Base-by-base conservation (phyloP, 805 yeast species). In the Wickerhamiella bombiphila region DNA sequence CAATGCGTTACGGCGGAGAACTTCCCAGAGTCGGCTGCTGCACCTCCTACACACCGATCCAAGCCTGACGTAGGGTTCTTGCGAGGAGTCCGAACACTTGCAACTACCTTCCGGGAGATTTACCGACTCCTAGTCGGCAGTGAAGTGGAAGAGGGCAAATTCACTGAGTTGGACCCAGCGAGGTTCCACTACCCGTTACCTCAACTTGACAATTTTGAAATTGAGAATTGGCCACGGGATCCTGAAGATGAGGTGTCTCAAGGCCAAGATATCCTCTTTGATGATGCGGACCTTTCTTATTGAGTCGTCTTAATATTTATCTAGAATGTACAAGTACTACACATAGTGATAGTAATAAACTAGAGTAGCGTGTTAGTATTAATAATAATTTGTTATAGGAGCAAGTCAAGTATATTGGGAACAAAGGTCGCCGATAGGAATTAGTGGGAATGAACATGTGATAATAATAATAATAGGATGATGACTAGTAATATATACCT, bases 21-120 rank as follows among this genome's bases (percentile, higher is more conserved):
- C 41, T 44, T 63, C 14, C 59, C 65, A 0, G 55, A 55, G 13
- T 50, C 57, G 11, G 65, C 69, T 14, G 66, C 70, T 1, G 77
- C 74, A 37, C 94, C 95, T 3, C 95, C 96, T 1, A 62, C 56
- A 29, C 74, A 76, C 48, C 71, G 72, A 1, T 58, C 65, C 7
- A 54, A 59, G 29, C 75, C 82, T 2, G 99, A 91, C 58, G 53
- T 59, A 44, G 99, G 99, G 1, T 91, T 83, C 55, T 58, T 85
- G 30, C 68, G 88, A 36, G 99, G 99, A 0, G 56, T 91, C 28
- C 58, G 63, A 22, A 73, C 91, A n/a, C 64, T 93, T 33, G 67
- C 66, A n/a, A 66, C 65, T 39, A 82, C 82, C 53, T 74, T 83
- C 51, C 62, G 65, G 47, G 46, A 61, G 18, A 71, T 83, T 45